Percentiles rank a stretch among this genome's conserved stretches.
Conservation (phyloP, 2,329 filamentous ascomycete genomes). For the Colletotrichum zoysiae region DNA sequence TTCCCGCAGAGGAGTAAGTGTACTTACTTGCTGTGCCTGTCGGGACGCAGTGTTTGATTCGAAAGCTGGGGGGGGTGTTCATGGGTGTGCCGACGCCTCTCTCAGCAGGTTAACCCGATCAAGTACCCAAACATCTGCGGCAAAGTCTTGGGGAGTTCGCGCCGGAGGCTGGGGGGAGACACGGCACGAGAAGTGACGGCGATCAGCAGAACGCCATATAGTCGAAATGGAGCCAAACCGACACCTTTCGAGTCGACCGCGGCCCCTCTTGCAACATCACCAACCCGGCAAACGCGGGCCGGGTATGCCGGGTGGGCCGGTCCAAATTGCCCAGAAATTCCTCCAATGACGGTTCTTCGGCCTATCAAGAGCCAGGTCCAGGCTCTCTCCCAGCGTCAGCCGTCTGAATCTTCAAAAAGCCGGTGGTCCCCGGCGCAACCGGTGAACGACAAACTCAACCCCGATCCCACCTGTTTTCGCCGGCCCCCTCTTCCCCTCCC, state of each 20-base stretch:
- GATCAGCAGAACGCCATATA: not conserved
- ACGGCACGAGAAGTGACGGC: not conserved
- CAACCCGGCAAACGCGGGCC: slow-evolving; percentile 34
- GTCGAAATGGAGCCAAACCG: too few species aligned
- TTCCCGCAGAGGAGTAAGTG: too few species aligned
- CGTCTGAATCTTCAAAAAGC: slow-evolving; percentile 18
- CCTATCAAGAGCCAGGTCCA: slow-evolving; percentile 31
- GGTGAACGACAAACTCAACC: slow-evolving; percentile 25
- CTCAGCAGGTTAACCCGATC: slow-evolving; percentile 31
- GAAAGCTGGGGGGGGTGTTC: slow-evolving; percentile 20
- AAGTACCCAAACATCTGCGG: slow-evolving; percentile 23
- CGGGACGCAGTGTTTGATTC: not conserved
- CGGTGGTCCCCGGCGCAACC: slow-evolving; percentile 39
- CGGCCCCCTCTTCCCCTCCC: not conserved
- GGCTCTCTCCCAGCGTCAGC: slow-evolving; percentile 15
- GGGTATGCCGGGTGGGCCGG: slow-evolving; percentile 23
- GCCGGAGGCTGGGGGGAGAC: not conserved
- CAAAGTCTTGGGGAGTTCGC: not conserved
- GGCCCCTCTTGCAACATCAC: not conserved
- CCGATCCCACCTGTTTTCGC: slow-evolving; percentile 32
- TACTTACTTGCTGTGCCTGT: not conserved
- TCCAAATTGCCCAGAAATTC: slow-evolving; percentile 16
- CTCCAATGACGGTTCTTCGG: slow-evolving; percentile 30
- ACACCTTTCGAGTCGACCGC: not conserved
- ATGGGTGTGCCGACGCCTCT: slow-evolving; percentile 27